Percentiles rank a stretch among this genome's conserved stretches.
phyloP scores from a whole-genome alignment of 2,329 filamentous ascomycete genomes.

The Fusarium sublunatum region DNA sequence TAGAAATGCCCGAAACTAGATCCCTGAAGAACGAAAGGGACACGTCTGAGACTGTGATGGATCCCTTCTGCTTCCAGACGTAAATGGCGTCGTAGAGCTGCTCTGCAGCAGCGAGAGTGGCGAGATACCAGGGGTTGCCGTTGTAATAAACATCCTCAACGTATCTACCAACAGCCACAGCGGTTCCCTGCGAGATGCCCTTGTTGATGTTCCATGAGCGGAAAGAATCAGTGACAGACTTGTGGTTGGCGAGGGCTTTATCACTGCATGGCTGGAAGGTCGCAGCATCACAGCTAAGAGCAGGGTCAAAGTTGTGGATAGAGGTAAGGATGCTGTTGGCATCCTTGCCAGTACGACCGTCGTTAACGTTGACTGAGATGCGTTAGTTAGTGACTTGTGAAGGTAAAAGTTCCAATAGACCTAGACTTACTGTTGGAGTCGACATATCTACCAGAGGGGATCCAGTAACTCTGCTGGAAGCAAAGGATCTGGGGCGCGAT shows the following conservation, averaged over 20 bases:
- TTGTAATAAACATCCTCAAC: slow-evolving; percentile 79
- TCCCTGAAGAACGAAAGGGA: slow-evolving; percentile 80
- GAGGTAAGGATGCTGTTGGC: slow-evolving; percentile 75
- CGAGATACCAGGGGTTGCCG: slow-evolving; percentile 85
- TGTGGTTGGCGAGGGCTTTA: slow-evolving; percentile 78
- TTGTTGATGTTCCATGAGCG: slow-evolving; percentile 78
- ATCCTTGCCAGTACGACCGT: slow-evolving; percentile 75
- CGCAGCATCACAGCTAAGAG: slow-evolving; percentile 71
- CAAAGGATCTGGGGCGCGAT: slow-evolving; percentile 78
- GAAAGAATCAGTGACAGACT: slow-evolving; percentile 80
- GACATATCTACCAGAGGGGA: slow-evolving; percentile 66
- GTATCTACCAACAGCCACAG: slow-evolving; percentile 74
- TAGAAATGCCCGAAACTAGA: slow-evolving; percentile 66
- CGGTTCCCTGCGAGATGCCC: slow-evolving; percentile 68
- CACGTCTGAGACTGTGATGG: slow-evolving; percentile 70
- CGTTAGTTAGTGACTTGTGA: not conserved
- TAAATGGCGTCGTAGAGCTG: slow-evolving; percentile 81
- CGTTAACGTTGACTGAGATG: slow-evolving; percentile 63
- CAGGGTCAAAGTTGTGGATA: slow-evolving; percentile 77
- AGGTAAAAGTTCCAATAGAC: too few species aligned
- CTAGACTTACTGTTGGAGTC: slow-evolving; percentile 70
- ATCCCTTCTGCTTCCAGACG: slow-evolving; percentile 73
- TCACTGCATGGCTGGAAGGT: slow-evolving; percentile 85
- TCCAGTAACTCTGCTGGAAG: slow-evolving; percentile 81
- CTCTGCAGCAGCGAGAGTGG: slow-evolving; percentile 81